These are phyloP conservation scores for Cercophora newfieldiana DNA, from an alignment of 495 filamentous ascomycete genomes.

Conservation along the genomic window DNA sequence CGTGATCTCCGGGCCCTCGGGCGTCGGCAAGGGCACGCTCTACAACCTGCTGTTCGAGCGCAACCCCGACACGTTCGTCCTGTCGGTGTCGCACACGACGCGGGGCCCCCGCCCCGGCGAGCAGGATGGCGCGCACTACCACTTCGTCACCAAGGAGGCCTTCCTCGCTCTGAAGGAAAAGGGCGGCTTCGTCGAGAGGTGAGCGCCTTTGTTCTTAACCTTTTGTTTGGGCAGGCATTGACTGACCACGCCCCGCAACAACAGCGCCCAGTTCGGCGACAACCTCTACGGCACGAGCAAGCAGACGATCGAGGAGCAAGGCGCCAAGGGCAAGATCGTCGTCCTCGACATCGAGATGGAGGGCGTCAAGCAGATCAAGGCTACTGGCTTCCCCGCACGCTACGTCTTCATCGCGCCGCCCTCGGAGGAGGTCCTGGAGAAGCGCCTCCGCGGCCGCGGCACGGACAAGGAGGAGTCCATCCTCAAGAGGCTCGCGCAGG, in stretches of 20 bases:
- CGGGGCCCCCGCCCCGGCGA: constrained; percentile 76
- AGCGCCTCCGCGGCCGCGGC: constrained; percentile 73
- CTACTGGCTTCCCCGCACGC: constrained; percentile 70
- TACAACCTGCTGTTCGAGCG: constrained; percentile 64
- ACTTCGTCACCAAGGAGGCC: constrained; percentile 68
- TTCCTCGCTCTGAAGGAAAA: constrained; percentile 69
- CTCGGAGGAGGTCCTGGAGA: constrained; percentile 70
- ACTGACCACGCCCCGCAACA: not conserved
- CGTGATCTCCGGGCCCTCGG: constrained; percentile 83
- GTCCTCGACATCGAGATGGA: constrained; percentile 95
- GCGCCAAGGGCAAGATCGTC: constrained; percentile 63
- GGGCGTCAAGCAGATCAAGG: constrained; percentile 94
- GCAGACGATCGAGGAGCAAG: constrained; percentile 71
- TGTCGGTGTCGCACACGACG: constrained; percentile 87
- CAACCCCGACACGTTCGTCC: constrained; percentile 74
- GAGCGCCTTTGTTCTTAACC: not conserved
- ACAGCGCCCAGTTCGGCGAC: constrained; percentile 75
- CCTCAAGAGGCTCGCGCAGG: constrained; percentile 72
- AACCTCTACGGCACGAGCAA: constrained; percentile 88
- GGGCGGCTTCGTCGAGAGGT: constrained; percentile 76
- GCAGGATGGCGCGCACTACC: constrained; percentile 74
- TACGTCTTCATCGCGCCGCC: constrained; percentile 87
- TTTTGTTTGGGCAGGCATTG: no score
- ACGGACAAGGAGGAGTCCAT: constrained; percentile 83
- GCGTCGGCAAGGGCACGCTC: constrained; percentile 86